Evolutionary conservation across 176 grass and related monocot species (phyloP).

Genomic region (Hordeum marinum): DNA sequence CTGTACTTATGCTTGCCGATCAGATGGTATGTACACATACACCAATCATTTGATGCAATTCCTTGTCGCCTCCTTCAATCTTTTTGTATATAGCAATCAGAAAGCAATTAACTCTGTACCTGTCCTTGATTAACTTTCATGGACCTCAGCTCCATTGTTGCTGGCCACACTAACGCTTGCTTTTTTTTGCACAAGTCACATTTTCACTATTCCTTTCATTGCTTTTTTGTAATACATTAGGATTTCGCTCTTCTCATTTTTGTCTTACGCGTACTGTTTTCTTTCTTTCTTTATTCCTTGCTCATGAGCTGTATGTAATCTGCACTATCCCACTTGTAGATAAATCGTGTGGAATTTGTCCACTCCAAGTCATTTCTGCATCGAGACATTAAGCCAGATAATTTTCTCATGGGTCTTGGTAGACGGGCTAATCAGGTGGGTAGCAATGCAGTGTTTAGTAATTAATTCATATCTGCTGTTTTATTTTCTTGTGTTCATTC

Average conservation of each 20-base stretch:
- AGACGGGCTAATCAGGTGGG: constrained; percentile 86
- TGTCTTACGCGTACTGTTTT: not conserved
- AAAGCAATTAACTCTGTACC: constrained; percentile 1
- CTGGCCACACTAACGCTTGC: not conserved
- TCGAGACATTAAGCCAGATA: constrained; percentile 96
- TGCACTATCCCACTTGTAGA: constrained; percentile 40
- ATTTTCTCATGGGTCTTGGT: constrained; percentile 98
- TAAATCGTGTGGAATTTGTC: constrained; percentile 92
- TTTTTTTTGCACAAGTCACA: not conserved
- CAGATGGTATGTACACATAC: constrained; percentile 72
- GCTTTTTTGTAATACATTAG: not conserved
- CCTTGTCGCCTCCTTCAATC: not conserved
- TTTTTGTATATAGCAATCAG: not conserved
- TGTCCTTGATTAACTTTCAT: not conserved
- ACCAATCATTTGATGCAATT: not conserved
- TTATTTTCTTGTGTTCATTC: constrained; percentile 12
- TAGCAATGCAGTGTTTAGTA: not conserved
- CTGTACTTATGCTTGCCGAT: constrained; percentile 97
- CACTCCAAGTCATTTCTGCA: constrained; percentile 94
- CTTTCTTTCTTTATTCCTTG: not conserved
- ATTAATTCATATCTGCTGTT: not conserved
- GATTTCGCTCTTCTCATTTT: not conserved
- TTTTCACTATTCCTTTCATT: not conserved
- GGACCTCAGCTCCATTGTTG: not conserved
- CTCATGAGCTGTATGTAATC: not conserved